Conservation (phyloP, 208 protist genomes). For the Crithidia acanthocephali region DNA sequence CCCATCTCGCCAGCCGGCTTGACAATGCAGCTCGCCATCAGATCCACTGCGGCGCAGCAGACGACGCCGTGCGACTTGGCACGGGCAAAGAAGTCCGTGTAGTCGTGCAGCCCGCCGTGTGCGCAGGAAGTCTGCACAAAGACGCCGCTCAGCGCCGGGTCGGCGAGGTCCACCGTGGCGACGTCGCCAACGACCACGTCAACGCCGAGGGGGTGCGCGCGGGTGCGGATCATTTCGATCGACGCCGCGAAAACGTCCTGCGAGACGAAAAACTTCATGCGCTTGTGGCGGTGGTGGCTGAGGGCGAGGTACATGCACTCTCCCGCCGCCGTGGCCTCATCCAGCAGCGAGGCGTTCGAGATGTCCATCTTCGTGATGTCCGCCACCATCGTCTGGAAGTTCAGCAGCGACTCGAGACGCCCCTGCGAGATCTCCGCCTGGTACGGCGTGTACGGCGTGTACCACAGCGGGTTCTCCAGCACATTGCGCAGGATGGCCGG, state of each 20-base stretch:
- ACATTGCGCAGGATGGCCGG: slow-evolving; percentile 96
- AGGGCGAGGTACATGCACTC: slow-evolving; percentile 79
- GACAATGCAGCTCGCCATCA: slow-evolving; percentile 94
- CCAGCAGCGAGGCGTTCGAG: slow-evolving; percentile 97
- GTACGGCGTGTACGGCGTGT: slow-evolving; percentile 99
- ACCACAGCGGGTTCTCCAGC: slow-evolving; percentile 98
- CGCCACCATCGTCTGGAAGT: slow-evolving; percentile 97
- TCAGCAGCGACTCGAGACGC: slow-evolving; percentile 97
- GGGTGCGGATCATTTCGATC: slow-evolving; percentile 78
- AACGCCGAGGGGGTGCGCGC: slow-evolving; percentile 83
- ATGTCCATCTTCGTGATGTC: slow-evolving; percentile 96
- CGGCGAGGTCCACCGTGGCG: slow-evolving; percentile 55
- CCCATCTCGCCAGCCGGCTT: slow-evolving; percentile 95
- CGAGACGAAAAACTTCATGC: slow-evolving; percentile 71
- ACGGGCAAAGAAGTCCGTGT: slow-evolving; percentile 58
- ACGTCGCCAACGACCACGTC: slow-evolving; percentile 89
- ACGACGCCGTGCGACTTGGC: slow-evolving; percentile 71
- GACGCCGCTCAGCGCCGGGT: slow-evolving; percentile 77
- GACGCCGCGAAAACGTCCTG: slow-evolving; percentile 61
- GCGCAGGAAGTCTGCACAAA: slow-evolving; percentile 96
- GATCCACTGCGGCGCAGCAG: slow-evolving; percentile 89
- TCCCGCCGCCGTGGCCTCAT: slow-evolving; percentile 86
- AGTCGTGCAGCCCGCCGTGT: slow-evolving; percentile 89
- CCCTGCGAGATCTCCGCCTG: slow-evolving; percentile 97
- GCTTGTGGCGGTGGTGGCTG: slow-evolving; percentile 58